Evolutionary conservation across 176 grass and related monocot genomes (phyloP).

Genomic region (Miscanthus lutarioriparius): DNA sequence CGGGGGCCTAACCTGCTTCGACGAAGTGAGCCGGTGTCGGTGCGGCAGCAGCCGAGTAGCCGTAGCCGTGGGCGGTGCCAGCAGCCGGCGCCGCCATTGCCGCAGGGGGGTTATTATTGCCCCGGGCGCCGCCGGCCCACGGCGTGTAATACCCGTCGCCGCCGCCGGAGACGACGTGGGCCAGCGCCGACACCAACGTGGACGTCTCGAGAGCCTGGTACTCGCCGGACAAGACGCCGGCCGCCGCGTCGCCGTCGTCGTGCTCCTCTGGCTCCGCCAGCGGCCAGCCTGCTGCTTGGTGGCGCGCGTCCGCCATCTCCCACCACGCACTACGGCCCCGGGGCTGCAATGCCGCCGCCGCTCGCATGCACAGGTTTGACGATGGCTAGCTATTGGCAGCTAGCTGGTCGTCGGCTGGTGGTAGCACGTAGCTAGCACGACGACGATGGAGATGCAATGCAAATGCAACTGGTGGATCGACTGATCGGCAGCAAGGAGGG

Average conservation of each 20-base stretch:
- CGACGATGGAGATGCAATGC: not conserved
- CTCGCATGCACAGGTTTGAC: not conserved
- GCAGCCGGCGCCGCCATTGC: not conserved
- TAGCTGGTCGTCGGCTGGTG: not conserved
- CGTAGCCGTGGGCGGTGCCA: not conserved
- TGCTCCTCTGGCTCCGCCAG: constrained; percentile 10
- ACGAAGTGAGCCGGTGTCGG: constrained; percentile 27
- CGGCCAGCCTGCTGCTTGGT: not conserved
- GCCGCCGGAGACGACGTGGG: constrained; percentile 49
- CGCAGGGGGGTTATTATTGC: not conserved
- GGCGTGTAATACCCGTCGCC: not conserved
- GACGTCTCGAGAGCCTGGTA: constrained; percentile 62
- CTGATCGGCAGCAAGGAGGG: not conserved
- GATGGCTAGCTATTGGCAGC: not conserved
- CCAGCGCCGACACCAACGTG: constrained; percentile 69
- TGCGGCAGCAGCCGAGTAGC: constrained; percentile 4
- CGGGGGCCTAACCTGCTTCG: constrained; percentile 41
- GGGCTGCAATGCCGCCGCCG: constrained; percentile 23
- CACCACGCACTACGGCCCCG: not conserved
- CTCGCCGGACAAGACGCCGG: constrained; percentile 44
- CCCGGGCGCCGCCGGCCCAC: not conserved
- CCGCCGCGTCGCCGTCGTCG: not conserved
- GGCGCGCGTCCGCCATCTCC: not conserved
- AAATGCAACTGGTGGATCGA: not conserved
- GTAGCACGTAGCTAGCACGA: not conserved